Evolutionary conservation across 75 land plant species (phyloP).

Genomic region (Adiantum capillusveneris): DNA sequence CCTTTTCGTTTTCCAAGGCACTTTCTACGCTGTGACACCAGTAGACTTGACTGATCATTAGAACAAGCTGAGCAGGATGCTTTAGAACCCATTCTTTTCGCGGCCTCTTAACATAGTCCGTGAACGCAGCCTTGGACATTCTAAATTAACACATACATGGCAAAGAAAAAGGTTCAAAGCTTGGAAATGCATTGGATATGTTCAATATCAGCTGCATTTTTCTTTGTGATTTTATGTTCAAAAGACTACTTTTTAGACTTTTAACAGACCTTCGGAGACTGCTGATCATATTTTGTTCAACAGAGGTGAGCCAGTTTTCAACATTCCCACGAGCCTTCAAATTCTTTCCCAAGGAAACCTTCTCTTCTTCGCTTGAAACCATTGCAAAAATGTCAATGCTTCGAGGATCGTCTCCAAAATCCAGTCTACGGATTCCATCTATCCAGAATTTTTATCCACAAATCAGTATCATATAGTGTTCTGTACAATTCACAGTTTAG

Average conservation of each 20-base stretch:
- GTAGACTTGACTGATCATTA: conserved; percentile 28
- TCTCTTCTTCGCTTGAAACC: conserved; percentile 35
- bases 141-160: neutral
- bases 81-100: conserved; percentile 19
- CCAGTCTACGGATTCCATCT: conserved; percentile 33
- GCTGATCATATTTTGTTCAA: conserved; percentile 35
- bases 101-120: conserved; percentile 21
- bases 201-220: no score
- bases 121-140: conserved; percentile 18
- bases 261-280: conserved; percentile 25
- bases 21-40: conserved; percentile 24
- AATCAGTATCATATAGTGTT: no score
- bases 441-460: neutral
- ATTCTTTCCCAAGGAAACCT: conserved; percentile 19
- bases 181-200: no score
- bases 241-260: no score
- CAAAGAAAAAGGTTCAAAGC: neutral
- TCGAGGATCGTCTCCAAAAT: conserved; percentile 35
- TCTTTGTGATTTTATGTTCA: no score
- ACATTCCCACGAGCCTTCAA: conserved; percentile 36
- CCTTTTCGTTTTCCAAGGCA: conserved; percentile 3
- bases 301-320: conserved; percentile 36
- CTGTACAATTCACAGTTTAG: no score
- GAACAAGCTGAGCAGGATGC: conserved; percentile 29
- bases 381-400: conserved; percentile 35